These are phyloP conservation scores for Cynara cardunculus DNA, from an alignment of 129 eudicot species.

Conservation along the genomic window DNA sequence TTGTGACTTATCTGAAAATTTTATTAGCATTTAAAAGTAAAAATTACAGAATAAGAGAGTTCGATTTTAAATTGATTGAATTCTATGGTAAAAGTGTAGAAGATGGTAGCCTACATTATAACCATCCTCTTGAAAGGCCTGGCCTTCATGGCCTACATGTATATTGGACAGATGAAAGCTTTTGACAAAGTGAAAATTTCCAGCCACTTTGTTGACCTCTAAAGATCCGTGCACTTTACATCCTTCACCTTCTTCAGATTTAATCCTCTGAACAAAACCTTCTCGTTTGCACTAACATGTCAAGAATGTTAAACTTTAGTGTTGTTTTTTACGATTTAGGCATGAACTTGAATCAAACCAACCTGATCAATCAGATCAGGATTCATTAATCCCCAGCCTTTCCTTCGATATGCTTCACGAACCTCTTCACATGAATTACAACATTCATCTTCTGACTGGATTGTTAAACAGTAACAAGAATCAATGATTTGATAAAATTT, in stretches of 20 bases:
- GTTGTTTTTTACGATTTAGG: neutral
- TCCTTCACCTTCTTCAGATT: conserved; percentile 96
- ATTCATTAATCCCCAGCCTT: conserved; percentile 92
- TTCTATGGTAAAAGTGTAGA: conserved; percentile 1
- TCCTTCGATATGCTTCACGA: conserved; percentile 92
- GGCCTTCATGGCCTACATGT: conserved; percentile 38
- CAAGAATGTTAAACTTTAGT: conserved; percentile 14
- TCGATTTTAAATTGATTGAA: neutral
- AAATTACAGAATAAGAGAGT: neutral
- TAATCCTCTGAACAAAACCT: conserved; percentile 77
- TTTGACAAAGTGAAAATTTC: conserved; percentile 88
- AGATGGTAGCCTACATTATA: conserved; percentile 64
- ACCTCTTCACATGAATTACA: conserved; percentile 97
- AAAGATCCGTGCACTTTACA: conserved; percentile 83
- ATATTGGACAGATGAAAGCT: conserved; percentile 71
- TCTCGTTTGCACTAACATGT: conserved; percentile 82
- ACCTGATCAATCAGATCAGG: conserved; percentile 92
- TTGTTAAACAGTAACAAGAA: conserved; percentile 10
- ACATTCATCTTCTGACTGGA: conserved; percentile 80
- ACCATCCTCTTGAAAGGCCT: conserved; percentile 50
- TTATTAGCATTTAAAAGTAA: conserved; percentile 9
- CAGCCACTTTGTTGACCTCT: conserved; percentile 93
- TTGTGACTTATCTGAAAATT: conserved; percentile 77
- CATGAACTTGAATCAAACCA: conserved; percentile 15
- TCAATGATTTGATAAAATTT: conserved; percentile 7